Conservation (phyloP, 768 basidiomycete species). For the Hygrophoropsis aurantiaca region DNA sequence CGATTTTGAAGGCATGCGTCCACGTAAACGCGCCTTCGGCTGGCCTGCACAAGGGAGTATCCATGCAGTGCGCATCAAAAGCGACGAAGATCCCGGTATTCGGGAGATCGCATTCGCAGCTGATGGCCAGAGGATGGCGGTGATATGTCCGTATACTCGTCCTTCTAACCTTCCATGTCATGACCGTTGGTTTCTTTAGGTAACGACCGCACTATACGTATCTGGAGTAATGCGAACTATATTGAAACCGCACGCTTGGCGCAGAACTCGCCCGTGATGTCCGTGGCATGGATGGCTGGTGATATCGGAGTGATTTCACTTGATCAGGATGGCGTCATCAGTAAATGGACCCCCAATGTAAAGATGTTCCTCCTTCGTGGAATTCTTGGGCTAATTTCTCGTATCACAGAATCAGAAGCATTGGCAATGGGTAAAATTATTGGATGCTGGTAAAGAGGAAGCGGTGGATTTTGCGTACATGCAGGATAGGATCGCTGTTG, state of each 20-base stretch:
- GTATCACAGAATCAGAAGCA: constrained; percentile 41
- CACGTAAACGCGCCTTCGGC: constrained; percentile 33
- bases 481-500: constrained; percentile 61
- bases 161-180: background rate
- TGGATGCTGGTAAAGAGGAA: constrained; percentile 49
- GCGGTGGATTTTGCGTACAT: constrained; percentile 53
- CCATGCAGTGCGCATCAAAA: constrained; percentile 38
- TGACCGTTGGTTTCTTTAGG: constrained; percentile 33
- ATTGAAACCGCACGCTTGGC: constrained; percentile 57
- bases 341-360: constrained; percentile 57
- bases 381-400: background rate
- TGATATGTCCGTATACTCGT: constrained; percentile 47
- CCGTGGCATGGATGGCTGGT: constrained; percentile 59
- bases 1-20: constrained; percentile 27
- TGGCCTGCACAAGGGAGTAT: constrained; percentile 52
- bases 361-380: constrained; percentile 4
- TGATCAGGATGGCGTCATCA: constrained; percentile 54
- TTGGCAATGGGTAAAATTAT: constrained; percentile 58
- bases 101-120: constrained; percentile 49
- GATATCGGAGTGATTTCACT: constrained; percentile 58
- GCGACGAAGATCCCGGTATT: constrained; percentile 48
- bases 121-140: constrained; percentile 55
- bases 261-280: constrained; percentile 49
- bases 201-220: constrained; percentile 58
- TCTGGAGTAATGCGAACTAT: constrained; percentile 52